Base-by-base conservation (phyloP, 495 filamentous ascomycete species). In the Penicillium odoratum region DNA sequence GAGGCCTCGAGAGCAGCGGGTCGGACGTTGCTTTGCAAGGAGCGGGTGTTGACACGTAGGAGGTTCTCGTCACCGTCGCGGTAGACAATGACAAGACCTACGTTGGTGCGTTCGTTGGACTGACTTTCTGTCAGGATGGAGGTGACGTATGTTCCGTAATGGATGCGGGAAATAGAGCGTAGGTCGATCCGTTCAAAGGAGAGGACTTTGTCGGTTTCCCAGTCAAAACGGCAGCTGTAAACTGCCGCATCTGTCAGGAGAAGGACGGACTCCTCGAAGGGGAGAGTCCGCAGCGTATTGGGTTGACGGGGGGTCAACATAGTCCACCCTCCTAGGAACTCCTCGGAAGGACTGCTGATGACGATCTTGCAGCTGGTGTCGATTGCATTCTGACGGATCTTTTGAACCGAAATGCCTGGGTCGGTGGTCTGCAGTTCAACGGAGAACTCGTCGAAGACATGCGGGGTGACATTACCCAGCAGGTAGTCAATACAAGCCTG, bases 401-500 rank as follows among this genome's bases (percentile, higher is more conserved):
- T 91, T 36, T 83, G 79, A 68, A 96, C 84, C 0, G 91, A 93
- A 16, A 97, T 84, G 0, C 89, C 91, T 15, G 92, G 92, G 63
- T 98, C 94, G 25, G 86, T 85, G 49, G 83, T 89, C 80, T 91
- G 92, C 79, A 98, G 86, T 61, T 89, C 87, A 3, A 87, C 82
- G 67, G 96, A 90, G 62, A 97, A 98, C 52, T 98, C 94, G 48
- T 88, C 86, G 61, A 97, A 97, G 6, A 96, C 89, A 15, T 83
- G 78, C 2, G 83, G 82, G 0, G 88, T 88, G 16, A 94, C 91
- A 58, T 93, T 93, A 26, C 94, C 94, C 0, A 97, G 81, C n/a
- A 96, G 80, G 63, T 90, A 97, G 71, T 98, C 94, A 61, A 97
- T 96, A 44, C 88, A 89, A 0, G 91, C 88, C 69, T 98, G 94